Base-by-base conservation (phyloP, 257 asterid genomes). In the Anisodus tanguticus region DNA sequence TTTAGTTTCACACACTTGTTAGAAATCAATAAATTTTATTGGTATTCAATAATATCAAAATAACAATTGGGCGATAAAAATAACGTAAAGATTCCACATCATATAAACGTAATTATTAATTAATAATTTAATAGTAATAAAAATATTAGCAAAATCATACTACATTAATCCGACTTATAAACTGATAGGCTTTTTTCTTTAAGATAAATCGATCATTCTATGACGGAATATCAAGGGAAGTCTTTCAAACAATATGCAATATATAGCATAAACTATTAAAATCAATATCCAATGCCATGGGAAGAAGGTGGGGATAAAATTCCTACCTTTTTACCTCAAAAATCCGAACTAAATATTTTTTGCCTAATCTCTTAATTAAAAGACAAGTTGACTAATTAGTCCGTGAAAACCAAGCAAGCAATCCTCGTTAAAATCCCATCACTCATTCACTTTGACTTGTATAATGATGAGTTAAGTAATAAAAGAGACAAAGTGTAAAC, bases 361-460 rank as follows among this genome's bases (percentile, higher is more conserved):
- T 31, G 35, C 35, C 35, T 15, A 54, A 12, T 3, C 71, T 31
- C 6, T 11, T 47, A 19, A 8, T 45, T 37, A 71, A 49, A 74
- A 12, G 81, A 51, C 63, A 26, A 51, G 63, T 51, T 76, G 81
- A 26, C 63, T 13, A 51, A 76, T 76, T 51, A 49, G 45, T 76
- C 26, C 63, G 63, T 51, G 81, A 55, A 76, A 76, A 26, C 11
- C 81, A 51, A 76, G 63, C 8, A 51, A 76, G 63, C 41, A 49
- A 49, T 22, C 81, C 81, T 76, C 22, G 81, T 22, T 47, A 47
- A 19, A 12, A 76, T 76, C 63, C 17, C 45, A 6, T 76, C 22
- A 7, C 26, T 22, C 26, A 22, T 22, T 22, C 26, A 22, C 81
- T 22, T 1, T 49, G 22, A 76, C 81, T 22, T 76, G 45, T 54